These are phyloP conservation scores for Cyberlindnera americana DNA, from an alignment of 805 yeast species.

Conservation along the genomic window DNA sequence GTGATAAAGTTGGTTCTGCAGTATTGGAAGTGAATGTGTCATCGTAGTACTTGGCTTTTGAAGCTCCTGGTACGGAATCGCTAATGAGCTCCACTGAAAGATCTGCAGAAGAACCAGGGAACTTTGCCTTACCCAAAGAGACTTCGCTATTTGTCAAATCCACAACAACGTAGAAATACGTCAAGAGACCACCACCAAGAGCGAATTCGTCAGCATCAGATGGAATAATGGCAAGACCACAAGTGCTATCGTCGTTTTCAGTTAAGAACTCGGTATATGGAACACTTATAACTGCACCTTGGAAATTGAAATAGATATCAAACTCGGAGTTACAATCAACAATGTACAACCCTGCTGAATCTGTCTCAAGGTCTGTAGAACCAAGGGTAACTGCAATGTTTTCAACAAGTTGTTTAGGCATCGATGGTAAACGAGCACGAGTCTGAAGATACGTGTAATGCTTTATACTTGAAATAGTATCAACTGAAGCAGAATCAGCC, in stretches of 20 bases:
- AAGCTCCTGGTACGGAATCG: slow-evolving; percentile 9
- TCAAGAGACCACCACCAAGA: slow-evolving; percentile 14
- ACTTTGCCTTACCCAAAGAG: slow-evolving; percentile 13
- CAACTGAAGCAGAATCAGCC: slow-evolving; percentile 1
- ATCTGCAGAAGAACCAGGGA: slow-evolving; percentile 15
- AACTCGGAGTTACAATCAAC: slow-evolving; percentile 9
- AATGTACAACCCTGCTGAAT: slow-evolving; percentile 8
- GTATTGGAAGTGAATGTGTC: slow-evolving; percentile 1
- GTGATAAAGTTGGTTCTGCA: slow-evolving; percentile 5
- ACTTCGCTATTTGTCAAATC: slow-evolving; percentile 10
- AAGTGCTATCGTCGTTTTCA: slow-evolving; percentile 14
- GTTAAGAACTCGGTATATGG: slow-evolving; percentile 9
- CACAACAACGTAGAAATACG: slow-evolving; percentile 14
- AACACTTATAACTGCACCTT: slow-evolving; percentile 11
- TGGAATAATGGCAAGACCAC: slow-evolving; percentile 15
- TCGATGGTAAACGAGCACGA: slow-evolving; percentile 6
- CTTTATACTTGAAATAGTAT: slow-evolving; percentile 8
- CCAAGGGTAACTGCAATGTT: slow-evolving; percentile 9
- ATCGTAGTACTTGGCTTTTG: slow-evolving; percentile 7
- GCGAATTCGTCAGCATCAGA: slow-evolving; percentile 5
- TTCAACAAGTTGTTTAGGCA: slow-evolving; percentile 12
- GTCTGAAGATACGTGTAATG: slow-evolving; percentile 11
- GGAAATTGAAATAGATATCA: slow-evolving; percentile 13
- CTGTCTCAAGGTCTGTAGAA: slow-evolving; percentile 4
- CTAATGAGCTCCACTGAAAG: slow-evolving; percentile 1